Percentiles rank a stretch among this genome's conserved stretches.
These are phyloP conservation scores for Didymella exigua DNA, from an alignment of 2,329 filamentous ascomycete species.

Conservation along the genomic window DNA sequence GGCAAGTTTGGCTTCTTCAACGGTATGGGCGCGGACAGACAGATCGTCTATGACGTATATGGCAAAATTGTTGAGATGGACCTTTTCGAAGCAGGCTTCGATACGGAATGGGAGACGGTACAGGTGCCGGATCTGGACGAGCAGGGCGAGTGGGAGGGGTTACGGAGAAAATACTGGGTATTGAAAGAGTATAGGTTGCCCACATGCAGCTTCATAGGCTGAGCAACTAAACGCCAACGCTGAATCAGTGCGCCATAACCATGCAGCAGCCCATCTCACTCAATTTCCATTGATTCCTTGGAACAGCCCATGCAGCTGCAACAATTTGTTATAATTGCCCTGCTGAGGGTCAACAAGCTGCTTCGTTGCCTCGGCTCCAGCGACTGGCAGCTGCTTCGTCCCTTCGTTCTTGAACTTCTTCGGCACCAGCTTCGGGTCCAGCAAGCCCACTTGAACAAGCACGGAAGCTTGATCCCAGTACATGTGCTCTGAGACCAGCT, in stretches of 20 bases:
- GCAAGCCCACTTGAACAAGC: slow-evolving; percentile 60
- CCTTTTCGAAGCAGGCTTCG: slow-evolving; percentile 83
- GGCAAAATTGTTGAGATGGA: slow-evolving; percentile 89
- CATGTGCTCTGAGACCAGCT: slow-evolving; percentile 61
- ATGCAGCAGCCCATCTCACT: background rate
- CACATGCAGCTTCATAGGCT: slow-evolving; percentile 74
- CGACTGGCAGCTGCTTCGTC: slow-evolving; percentile 49
- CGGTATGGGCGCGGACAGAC: slow-evolving; percentile 86
- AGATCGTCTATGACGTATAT: slow-evolving; percentile 96
- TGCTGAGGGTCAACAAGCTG: slow-evolving; percentile 51
- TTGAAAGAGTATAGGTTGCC: slow-evolving; percentile 78
- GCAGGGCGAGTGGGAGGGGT: slow-evolving; percentile 83
- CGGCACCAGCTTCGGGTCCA: slow-evolving; percentile 61
- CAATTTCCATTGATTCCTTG: slow-evolving; percentile 18
- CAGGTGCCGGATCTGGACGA: slow-evolving; percentile 73
- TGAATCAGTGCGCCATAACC: background rate
- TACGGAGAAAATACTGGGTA: slow-evolving; percentile 88
- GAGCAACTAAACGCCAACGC: slow-evolving; percentile 31
- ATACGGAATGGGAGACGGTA: slow-evolving; percentile 83
- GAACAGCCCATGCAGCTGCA: slow-evolving; percentile 45
- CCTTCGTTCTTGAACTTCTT: slow-evolving; percentile 48
- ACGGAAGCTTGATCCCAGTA: slow-evolving; percentile 67
- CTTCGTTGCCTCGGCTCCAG: slow-evolving; percentile 49
- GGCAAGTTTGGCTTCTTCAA: slow-evolving; percentile 69
- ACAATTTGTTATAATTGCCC: slow-evolving; percentile 50